phyloP scores from a whole-genome alignment of 2,329 filamentous ascomycete genomes.

The Trichoderma brevicompactum region DNA sequence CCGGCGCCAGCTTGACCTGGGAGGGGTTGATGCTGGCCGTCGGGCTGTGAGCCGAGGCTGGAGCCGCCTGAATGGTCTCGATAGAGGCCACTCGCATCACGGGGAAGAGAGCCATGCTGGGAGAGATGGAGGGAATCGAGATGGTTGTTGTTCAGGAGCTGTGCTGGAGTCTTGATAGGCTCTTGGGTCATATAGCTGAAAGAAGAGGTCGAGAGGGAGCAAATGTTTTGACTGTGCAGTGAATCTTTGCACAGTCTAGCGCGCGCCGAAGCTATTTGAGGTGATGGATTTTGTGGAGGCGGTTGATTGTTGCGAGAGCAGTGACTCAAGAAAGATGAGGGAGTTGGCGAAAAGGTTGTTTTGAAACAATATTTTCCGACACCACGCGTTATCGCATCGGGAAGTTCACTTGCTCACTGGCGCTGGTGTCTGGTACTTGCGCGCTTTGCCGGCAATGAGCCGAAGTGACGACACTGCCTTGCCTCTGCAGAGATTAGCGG shows the following conservation, averaged over 20 bases:
- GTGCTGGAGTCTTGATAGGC: conserved; percentile 53
- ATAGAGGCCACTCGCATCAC: conserved; percentile 47
- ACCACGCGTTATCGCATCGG: conserved; percentile 32
- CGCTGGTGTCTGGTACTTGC: conserved; percentile 26
- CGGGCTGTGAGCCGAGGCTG: conserved; percentile 43
- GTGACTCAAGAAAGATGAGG: background rate
- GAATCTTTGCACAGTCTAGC: conserved; percentile 56
- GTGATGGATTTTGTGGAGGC: conserved; percentile 21
- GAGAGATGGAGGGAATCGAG: conserved; percentile 41
- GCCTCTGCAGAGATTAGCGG: too few relatives aligned
- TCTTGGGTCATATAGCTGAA: conserved; percentile 69
- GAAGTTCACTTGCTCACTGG: conserved; percentile 2
- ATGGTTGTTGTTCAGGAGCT: conserved; percentile 45
- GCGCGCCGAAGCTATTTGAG: conserved; percentile 24
- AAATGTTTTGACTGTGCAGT: conserved; percentile 55
- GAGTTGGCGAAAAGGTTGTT: conserved; percentile 2
- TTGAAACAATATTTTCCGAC: conserved; percentile 32
- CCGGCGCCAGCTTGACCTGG: conserved; percentile 29
- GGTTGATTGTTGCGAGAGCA: conserved; percentile 21
- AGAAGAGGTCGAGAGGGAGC: conserved; percentile 40
- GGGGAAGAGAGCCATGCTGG: conserved; percentile 63
- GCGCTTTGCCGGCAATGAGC: conserved; percentile 39
- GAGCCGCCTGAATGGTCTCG: conserved; percentile 42
- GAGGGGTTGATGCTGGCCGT: conserved; percentile 6
- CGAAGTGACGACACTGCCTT: conserved; percentile 31